These are phyloP conservation scores for Psilocybe mexicana DNA, from an alignment of 1,284 basidiomycete species.

Conservation along the genomic window DNA sequence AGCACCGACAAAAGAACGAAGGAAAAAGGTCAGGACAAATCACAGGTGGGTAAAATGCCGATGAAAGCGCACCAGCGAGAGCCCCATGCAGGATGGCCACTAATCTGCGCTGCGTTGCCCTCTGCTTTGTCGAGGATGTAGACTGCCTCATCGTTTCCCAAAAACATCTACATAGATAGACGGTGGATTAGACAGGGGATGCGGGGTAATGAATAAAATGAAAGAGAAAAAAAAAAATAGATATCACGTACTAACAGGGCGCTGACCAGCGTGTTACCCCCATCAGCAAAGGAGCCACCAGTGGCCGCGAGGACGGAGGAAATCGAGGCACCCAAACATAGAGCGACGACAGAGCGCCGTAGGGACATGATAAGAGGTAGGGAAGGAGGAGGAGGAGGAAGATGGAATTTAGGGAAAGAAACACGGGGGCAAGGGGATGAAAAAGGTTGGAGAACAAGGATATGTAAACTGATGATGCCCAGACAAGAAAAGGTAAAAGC, in stretches of 20 bases:
- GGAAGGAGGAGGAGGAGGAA: constrained; percentile 2
- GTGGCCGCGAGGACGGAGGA: constrained; percentile 33
- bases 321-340: constrained; percentile 31
- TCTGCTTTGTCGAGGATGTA: constrained; percentile 61
- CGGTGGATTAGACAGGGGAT: background rate
- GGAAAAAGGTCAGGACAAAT: background rate
- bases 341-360: constrained; percentile 16
- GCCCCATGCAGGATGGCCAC: constrained; percentile 54
- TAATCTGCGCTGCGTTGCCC: constrained; percentile 56
- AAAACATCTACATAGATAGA: constrained; percentile 46
- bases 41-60: background rate
- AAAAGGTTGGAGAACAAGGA: background rate
- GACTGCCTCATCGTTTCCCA: constrained; percentile 54
- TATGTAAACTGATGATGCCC: background rate
- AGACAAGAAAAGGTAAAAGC: background rate
- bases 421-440: background rate
- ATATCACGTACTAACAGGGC: constrained; percentile 57
- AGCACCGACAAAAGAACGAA: background rate
- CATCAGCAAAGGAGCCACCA: constrained; percentile 45
- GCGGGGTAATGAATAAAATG: background rate
- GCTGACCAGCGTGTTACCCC: constrained; percentile 54
- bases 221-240: background rate
- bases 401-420: constrained; percentile 7
- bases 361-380: constrained; percentile 6
- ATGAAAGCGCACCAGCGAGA: constrained; percentile 38